Evolutionary conservation across 495 filamentous ascomycete species (phyloP).

Genomic region (Elasticomyces elasticus): DNA sequence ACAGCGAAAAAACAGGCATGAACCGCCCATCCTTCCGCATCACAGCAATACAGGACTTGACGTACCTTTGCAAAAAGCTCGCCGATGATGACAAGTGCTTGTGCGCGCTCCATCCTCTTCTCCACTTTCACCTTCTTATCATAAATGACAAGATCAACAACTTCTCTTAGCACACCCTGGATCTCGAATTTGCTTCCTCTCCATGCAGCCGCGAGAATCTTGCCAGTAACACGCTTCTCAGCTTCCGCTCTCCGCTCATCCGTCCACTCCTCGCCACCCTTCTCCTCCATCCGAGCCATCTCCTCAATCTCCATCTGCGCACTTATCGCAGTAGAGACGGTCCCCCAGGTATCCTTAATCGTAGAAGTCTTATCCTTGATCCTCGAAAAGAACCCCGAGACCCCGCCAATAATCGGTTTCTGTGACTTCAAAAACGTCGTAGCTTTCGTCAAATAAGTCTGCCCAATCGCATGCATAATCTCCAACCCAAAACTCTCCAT

Average conservation of each 20-base stretch:
- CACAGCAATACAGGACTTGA: constrained; percentile 7
- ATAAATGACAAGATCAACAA: constrained; percentile 52
- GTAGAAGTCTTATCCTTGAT: constrained; percentile 95
- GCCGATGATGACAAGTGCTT: constrained; percentile 77
- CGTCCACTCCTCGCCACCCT: constrained; percentile 94
- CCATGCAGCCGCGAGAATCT: constrained; percentile 98
- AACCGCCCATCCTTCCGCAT: too few species aligned
- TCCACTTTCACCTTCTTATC: constrained; percentile 75
- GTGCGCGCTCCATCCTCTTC: constrained; percentile 83
- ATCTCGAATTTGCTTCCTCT: constrained; percentile 96
- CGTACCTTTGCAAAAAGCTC: constrained; percentile 79
- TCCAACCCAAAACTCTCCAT: constrained; percentile 98
- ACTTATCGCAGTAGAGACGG: constrained; percentile 93
- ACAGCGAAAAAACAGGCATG: neutral
- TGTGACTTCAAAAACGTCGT: constrained; percentile 84
- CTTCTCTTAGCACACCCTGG: constrained; percentile 85
- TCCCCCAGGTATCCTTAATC: constrained; percentile 97
- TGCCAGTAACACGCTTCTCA: constrained; percentile 87
- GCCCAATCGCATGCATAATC: constrained; percentile 89
- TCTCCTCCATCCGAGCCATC: constrained; percentile 93
- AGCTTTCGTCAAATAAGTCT: constrained; percentile 79
- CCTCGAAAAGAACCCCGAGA: constrained; percentile 84
- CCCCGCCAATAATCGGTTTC: constrained; percentile 73
- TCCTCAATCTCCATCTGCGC: constrained; percentile 98
- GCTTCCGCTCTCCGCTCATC: constrained; percentile 97